Conservation (phyloP, 148 eudicot species). For the Silene latifolia region DNA sequence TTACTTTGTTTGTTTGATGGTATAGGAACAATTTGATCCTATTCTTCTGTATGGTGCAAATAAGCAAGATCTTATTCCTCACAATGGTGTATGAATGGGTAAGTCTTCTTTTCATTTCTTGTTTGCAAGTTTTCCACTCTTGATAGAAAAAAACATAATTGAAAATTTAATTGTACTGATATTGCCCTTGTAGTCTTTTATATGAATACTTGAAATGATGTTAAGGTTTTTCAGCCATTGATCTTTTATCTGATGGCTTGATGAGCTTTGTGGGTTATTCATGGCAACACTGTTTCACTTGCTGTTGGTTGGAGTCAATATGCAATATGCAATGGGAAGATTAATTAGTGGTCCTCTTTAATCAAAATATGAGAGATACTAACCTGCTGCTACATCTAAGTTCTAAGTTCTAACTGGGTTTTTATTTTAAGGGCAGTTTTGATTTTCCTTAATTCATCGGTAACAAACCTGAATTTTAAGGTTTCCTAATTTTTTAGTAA, state of each 20-base stretch:
- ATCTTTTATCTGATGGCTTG: background rate
- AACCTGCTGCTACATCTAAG: background rate
- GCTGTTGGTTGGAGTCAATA: too few species aligned
- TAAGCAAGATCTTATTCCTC: constrained; percentile 70
- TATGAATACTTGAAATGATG: background rate
- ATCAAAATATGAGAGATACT: background rate
- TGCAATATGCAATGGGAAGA: background rate
- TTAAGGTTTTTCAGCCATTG: background rate
- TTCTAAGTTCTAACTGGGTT: background rate
- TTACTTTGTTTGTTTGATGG: background rate
- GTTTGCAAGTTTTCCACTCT: background rate
- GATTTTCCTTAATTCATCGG: too few species aligned
- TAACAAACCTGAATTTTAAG: too few species aligned
- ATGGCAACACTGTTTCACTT: background rate
- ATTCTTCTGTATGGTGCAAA: constrained; percentile 46
- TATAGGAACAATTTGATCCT: constrained; percentile 80
- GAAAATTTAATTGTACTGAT: background rate
- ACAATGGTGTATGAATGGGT: constrained; percentile 95
- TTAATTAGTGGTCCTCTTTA: background rate
- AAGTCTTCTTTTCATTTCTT: constrained; percentile 22
- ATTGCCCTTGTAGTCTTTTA: background rate
- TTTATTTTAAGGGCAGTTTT: too few species aligned
- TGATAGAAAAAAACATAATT: background rate
- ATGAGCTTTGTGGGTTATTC: background rate
- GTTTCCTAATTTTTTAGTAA: too few species aligned